Evolutionary conservation across 768 basidiomycete species (phyloP), one percentile per base, ranked within the genome.

Genomic region (Mycena amicta): DNA sequence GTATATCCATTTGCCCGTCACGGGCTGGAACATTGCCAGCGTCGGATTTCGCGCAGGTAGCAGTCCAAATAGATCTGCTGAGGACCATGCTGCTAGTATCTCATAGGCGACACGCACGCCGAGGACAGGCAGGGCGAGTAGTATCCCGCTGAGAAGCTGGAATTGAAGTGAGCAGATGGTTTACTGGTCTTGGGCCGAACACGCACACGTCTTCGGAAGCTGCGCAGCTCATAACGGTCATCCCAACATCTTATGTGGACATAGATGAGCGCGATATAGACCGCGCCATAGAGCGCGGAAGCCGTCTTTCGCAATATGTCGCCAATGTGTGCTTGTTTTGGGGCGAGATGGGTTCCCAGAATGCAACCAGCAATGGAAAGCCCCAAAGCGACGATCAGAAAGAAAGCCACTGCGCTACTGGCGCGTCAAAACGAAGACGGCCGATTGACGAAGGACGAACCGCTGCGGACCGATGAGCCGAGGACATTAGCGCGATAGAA

Each of bases 111-210:
- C 77, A 53, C 81, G 79, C 30, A 83, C 80, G 18, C 80, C 82
- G 29, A 90, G 74, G 71, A 88, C 83, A 4, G 86, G 86, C 15
- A 89, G 72, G 8, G 83, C 85, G 47, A 72, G 26, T 22, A 83
- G 74, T 45, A 88, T 71, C 26, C 84, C 86, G 27, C 66, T 61
- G 39, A 90, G 77, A 15, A 90, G 75, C 88, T 89, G 46, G 40
- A 59, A 58, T 37, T 40, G 22, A 55, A 27, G 18, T 55, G 31
- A 53, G 53, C 52, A 26, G 33, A 8, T 55, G n/a, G n/a, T 27
- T 23, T 31, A 20, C 33, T 49, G 39, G 4, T 46, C 50, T 20
- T 27, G 27, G n/a, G 23, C n/a, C n/a, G 25, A 15, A 16, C 28
- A 66, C 80, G 59, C 67, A 80, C 85, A 56, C 66, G 76, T 57